These are phyloP conservation scores for Lachnellula occidentalis DNA, from an alignment of 2,329 filamentous ascomycete genomes.

Conservation along the genomic window DNA sequence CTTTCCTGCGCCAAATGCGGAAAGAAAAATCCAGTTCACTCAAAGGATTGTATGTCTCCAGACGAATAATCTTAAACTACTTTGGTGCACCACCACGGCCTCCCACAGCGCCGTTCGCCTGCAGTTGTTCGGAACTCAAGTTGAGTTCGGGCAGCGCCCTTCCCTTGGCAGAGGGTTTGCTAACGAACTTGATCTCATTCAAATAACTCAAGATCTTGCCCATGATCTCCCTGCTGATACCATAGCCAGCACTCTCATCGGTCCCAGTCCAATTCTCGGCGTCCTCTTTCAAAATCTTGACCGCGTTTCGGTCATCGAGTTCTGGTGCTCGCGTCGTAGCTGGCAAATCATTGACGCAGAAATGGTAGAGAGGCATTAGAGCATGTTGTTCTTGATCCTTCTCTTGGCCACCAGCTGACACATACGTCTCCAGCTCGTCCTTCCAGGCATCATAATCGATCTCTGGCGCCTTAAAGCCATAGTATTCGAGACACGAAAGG, in stretches of 20 bases:
- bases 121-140: conserved; percentile 3
- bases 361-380: conserved; percentile 64
- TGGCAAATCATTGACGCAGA: conserved; percentile 61
- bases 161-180: conserved; percentile 7
- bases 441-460: conserved; percentile 66
- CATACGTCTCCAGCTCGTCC: conserved; percentile 52
- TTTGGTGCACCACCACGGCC: conserved; percentile 9
- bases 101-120: conserved; percentile 6
- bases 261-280: conserved; percentile 28
- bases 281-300: conserved; percentile 57
- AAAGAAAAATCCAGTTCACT: background rate
- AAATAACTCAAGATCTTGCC: conserved; percentile 18
- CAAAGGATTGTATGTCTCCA: background rate
- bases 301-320: conserved; percentile 61
- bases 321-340: conserved; percentile 61
- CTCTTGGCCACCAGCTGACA: conserved; percentile 44
- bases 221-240: conserved; percentile 15
- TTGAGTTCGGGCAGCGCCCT: conserved; percentile 12
- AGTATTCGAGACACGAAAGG: conserved; percentile 61
- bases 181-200: conserved; percentile 17
- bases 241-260: conserved; percentile 17
- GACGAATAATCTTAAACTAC: background rate
- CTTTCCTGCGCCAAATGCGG: too few relatives aligned
- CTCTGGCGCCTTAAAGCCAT: conserved; percentile 65
- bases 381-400: conserved; percentile 55